Conservation (phyloP, 306 rosid genomes). For the Carpinus viminea region DNA sequence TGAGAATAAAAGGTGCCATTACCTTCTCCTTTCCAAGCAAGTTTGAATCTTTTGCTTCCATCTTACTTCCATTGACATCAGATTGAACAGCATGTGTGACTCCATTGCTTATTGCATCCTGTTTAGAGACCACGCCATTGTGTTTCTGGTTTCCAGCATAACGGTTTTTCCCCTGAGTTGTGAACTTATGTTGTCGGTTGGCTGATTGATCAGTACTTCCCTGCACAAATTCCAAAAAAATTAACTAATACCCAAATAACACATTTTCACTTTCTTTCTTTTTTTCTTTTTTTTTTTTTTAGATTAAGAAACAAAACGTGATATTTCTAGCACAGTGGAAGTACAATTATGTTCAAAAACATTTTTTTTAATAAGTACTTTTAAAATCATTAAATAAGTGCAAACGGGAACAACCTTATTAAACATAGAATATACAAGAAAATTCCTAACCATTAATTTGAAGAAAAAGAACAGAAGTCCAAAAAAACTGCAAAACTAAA, state of each 20-base stretch:
- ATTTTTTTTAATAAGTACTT: no score
- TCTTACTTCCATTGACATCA: slow-evolving; percentile 43
- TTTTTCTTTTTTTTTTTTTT: slow-evolving; percentile 5
- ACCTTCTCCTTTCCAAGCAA: slow-evolving; percentile 63
- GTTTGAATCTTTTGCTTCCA: slow-evolving; percentile 47
- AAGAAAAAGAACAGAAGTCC: no score
- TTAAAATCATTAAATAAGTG: no score
- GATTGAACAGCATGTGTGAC: slow-evolving; percentile 44
- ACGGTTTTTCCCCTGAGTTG: slow-evolving; percentile 56
- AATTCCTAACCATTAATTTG: no score
- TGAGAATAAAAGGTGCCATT: slow-evolving; percentile 35
- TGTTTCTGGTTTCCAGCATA: slow-evolving; percentile 40
- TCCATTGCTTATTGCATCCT: slow-evolving; percentile 61
- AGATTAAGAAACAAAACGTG: slow-evolving; percentile 6
- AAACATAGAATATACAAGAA: no score
- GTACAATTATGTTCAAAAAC: not conserved
- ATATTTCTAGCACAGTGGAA: not conserved
- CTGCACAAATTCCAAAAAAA: slow-evolving; percentile 43
- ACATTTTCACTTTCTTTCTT: not conserved
- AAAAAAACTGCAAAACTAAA: no score
- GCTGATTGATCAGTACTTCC: slow-evolving; percentile 66
- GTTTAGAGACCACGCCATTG: slow-evolving; percentile 41
- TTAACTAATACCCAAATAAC: slow-evolving; percentile 15
- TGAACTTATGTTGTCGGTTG: slow-evolving; percentile 50
- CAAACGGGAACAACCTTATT: no score